Evolutionary conservation across 441 rosid species (phyloP).

Genomic region (Euphorbia neoarborescens): DNA sequence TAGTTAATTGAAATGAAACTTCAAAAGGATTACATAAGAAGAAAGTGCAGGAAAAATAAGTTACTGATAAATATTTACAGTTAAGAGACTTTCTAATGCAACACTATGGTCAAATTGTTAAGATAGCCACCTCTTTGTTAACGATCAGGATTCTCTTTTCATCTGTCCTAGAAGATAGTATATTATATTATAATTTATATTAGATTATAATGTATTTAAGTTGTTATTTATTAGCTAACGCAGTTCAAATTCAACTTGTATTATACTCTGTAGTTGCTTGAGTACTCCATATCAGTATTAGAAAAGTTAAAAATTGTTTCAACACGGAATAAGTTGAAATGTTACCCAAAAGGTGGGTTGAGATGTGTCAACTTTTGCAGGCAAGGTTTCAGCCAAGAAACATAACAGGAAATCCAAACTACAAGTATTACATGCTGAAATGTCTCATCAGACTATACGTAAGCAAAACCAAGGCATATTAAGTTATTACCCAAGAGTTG

Average conservation of each 20-base stretch:
- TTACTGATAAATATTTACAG: neutral
- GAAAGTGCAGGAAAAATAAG: neutral
- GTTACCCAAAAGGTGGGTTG: neutral
- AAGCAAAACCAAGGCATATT: constrained; percentile 15
- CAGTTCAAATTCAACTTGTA: neutral
- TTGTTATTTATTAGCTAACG: neutral
- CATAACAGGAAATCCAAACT: neutral
- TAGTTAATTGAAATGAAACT: neutral
- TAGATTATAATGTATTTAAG: no score
- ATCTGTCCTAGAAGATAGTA: neutral
- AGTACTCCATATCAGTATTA: neutral
- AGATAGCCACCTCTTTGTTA: neutral
- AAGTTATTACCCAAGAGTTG: constrained; percentile 78
- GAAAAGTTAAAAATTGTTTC: neutral
- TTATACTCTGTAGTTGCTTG: neutral
- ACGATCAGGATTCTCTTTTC: neutral
- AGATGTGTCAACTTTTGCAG: neutral
- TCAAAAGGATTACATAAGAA: neutral
- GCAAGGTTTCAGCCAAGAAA: neutral
- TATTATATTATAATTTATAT: no score
- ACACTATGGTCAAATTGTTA: neutral
- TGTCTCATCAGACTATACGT: neutral
- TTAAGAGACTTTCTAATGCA: constrained; percentile 1
- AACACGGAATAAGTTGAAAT: neutral
- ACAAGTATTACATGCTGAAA: neutral